These are phyloP conservation scores for Rutstroemia sp. DNA, from an alignment of 2,329 filamentous ascomycete species.

Conservation along the genomic window DNA sequence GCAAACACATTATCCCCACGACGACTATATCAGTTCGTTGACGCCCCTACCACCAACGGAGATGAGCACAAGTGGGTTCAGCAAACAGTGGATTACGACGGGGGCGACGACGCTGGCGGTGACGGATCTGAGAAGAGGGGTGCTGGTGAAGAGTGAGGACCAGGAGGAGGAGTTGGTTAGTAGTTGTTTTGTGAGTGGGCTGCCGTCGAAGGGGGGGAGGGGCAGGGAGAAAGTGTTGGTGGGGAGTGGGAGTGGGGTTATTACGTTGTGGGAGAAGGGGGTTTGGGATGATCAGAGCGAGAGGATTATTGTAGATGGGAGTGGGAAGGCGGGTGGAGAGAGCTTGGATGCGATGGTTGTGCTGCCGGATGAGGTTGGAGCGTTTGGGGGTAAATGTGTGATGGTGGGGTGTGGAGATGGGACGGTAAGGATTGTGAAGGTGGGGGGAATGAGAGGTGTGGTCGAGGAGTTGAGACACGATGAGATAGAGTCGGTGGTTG, in stretches of 20 bases:
- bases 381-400: slow-evolving; percentile 59
- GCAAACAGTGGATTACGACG: slow-evolving; percentile 92
- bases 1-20: slow-evolving; percentile 79
- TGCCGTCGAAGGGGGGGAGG: slow-evolving; percentile 57
- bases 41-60: slow-evolving; percentile 73
- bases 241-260: slow-evolving; percentile 66
- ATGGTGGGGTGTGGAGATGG: slow-evolving; percentile 80
- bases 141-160: slow-evolving; percentile 83
- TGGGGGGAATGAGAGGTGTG: slow-evolving; percentile 67
- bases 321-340: slow-evolving; percentile 57
- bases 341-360: slow-evolving; percentile 72
- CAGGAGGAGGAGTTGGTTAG: slow-evolving; percentile 92
- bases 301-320: slow-evolving; percentile 66
- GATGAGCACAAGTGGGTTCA: slow-evolving; percentile 77
- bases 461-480: slow-evolving; percentile 62
- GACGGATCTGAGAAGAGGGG: slow-evolving; percentile 79
- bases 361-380: slow-evolving; percentile 62
- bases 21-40: slow-evolving; percentile 87
- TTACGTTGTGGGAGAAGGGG: slow-evolving; percentile 91
- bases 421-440: slow-evolving; percentile 65
- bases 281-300: slow-evolving; percentile 95
- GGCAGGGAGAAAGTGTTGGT: slow-evolving; percentile 72
- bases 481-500: slow-evolving; percentile 78
- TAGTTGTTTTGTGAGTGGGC: slow-evolving; percentile 67
- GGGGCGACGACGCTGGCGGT: slow-evolving; percentile 87